A percentile compares a stretch with the other conserved stretches of the same genome.
Conservation (phyloP, 1,284 basidiomycete genomes). For the Sanghuangporus sanghuang region DNA sequence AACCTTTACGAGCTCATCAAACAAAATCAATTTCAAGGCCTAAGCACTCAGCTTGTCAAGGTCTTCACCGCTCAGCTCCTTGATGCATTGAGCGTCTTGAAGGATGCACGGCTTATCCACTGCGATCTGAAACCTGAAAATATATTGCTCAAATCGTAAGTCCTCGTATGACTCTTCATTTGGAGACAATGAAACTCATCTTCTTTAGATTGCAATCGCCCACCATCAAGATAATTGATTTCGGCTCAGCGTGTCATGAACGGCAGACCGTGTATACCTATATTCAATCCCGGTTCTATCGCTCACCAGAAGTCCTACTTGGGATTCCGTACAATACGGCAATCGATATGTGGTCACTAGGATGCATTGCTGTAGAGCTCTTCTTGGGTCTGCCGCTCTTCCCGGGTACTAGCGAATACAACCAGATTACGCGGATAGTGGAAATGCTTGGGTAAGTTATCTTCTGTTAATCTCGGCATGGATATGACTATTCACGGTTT, state of each 20-base stretch:
- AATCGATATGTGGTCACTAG: slow-evolving; percentile 95
- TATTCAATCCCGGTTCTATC: slow-evolving; percentile 98
- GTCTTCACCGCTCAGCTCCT: slow-evolving; percentile 96
- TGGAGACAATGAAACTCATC: background rate
- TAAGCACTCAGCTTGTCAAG: slow-evolving; percentile 94
- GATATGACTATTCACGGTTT: background rate
- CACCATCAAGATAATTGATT: slow-evolving; percentile 99
- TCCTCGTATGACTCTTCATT: slow-evolving; percentile 21
- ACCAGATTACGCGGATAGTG: slow-evolving; percentile 93
- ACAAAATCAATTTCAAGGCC: slow-evolving; percentile 98
- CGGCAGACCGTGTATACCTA: slow-evolving; percentile 99
- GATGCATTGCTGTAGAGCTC: slow-evolving; percentile 95
- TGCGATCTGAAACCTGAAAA: slow-evolving; percentile 99
- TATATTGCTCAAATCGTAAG: slow-evolving; percentile 89
- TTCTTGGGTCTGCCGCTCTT: slow-evolving; percentile 96
- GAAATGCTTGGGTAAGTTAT: slow-evolving; percentile 92
- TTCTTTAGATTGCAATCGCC: slow-evolving; percentile 83
- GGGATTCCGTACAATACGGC: slow-evolving; percentile 92
- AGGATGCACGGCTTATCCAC: slow-evolving; percentile 94
- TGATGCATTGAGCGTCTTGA: slow-evolving; percentile 88
- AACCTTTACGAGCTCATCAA: slow-evolving; percentile 99
- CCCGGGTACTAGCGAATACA: slow-evolving; percentile 98
- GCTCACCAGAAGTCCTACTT: slow-evolving; percentile 94
- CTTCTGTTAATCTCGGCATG: slow-evolving; percentile 15
- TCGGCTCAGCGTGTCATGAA: slow-evolving; percentile 98